These are phyloP conservation scores for Sporisorium reilianum DNA, from an alignment of 1,284 basidiomycete genomes.

Conservation along the genomic window DNA sequence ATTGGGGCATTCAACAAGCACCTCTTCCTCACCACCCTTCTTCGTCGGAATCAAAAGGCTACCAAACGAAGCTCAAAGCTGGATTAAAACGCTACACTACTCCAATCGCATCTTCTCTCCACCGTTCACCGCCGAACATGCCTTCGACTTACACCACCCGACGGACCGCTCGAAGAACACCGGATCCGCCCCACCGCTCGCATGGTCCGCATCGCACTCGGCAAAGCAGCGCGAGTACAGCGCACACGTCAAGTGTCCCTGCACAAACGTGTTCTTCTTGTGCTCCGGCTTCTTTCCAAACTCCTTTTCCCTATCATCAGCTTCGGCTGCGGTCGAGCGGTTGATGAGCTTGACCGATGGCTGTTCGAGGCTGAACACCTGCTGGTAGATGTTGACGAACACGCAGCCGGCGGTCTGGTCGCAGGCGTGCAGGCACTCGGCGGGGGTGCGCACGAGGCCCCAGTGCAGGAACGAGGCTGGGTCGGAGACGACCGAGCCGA, in stretches of 20 bases:
- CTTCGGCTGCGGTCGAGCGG: not conserved
- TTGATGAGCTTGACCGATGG: constrained; percentile 13
- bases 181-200: constrained; percentile 8
- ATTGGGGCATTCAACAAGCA: no score
- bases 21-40: no score
- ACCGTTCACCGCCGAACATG: not conserved
- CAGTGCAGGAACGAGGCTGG: constrained; percentile 29
- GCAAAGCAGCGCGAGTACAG: constrained; percentile 21
- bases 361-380: constrained; percentile 26
- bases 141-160: constrained; percentile 25
- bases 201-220: constrained; percentile 20
- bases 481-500: constrained; percentile 37
- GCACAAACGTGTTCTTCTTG: constrained; percentile 35
- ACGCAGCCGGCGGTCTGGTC: constrained; percentile 30
- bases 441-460: constrained; percentile 14
- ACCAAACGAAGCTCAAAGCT: no score
- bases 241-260: constrained; percentile 28
- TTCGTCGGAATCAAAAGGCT: no score
- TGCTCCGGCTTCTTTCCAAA: constrained; percentile 21
- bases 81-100: not conserved
- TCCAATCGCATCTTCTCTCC: not conserved
- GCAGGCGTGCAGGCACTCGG: constrained; percentile 25
- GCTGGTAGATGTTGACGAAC: constrained; percentile 36
- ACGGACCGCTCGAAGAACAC: constrained; percentile 22
- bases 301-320: not conserved